A percentile compares a stretch with the other conserved stretches of the same genome.
Conservation (phyloP, 495 filamentous ascomycete genomes). For the Aspergillus carlsbadensis region DNA sequence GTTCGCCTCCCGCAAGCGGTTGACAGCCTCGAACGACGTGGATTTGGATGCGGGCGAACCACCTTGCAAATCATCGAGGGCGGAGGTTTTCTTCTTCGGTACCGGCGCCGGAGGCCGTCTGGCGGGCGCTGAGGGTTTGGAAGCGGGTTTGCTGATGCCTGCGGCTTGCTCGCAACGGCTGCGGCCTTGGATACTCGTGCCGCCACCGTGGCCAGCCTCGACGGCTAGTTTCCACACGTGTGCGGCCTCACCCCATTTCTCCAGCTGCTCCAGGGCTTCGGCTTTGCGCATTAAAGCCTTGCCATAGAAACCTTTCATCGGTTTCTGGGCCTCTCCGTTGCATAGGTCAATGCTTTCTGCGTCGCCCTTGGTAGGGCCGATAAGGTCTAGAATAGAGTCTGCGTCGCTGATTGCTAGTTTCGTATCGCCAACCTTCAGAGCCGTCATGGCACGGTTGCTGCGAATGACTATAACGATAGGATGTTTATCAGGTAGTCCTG, state of each 20-base stretch:
- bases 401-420: slow-evolving; percentile 82
- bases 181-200: slow-evolving; percentile 80
- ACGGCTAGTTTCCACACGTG: slow-evolving; percentile 79
- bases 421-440: slow-evolving; percentile 84
- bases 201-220: slow-evolving; percentile 78
- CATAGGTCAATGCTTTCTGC: slow-evolving; percentile 73
- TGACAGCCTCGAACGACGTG: slow-evolving; percentile 60
- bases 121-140: slow-evolving; percentile 36
- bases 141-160: slow-evolving; percentile 51
- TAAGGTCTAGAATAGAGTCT: slow-evolving; percentile 74
- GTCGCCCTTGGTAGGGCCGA: slow-evolving; percentile 75
- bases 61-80: slow-evolving; percentile 47
- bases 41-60: slow-evolving; percentile 18
- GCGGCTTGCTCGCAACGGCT: slow-evolving; percentile 87
- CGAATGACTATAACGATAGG: slow-evolving; percentile 81
- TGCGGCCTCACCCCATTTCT: slow-evolving; percentile 85
- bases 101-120: slow-evolving; percentile 35
- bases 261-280: slow-evolving; percentile 91
- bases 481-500: slow-evolving; percentile 73
- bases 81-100: slow-evolving; percentile 39
- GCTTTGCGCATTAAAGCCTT: slow-evolving; percentile 94
- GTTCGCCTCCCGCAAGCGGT: slow-evolving; percentile 76
- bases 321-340: slow-evolving; percentile 64
- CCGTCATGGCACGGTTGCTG: slow-evolving; percentile 88
- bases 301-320: slow-evolving; percentile 89